Percentiles rank a stretch among this genome's conserved stretches.
Evolutionary conservation across 371 early-diverging fungal species (phyloP).

Genomic region (Syncephalastrum racemosum): DNA sequence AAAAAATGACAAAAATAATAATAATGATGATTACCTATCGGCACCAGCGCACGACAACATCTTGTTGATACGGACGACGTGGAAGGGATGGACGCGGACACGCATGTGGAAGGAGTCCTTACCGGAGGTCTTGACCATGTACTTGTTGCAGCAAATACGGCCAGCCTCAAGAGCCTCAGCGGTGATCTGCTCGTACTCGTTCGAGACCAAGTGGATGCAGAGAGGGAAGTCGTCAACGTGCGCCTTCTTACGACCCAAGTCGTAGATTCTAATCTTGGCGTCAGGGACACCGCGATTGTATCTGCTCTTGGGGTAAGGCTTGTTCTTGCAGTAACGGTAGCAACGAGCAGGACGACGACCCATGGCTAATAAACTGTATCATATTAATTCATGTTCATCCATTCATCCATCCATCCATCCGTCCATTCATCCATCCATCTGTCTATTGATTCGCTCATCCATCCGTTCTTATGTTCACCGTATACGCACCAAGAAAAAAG

Average conservation of each 20-base stretch:
- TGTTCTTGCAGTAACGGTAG: conserved; percentile 99
- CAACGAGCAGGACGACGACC: conserved; percentile 99
- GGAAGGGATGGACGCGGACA: conserved; percentile 99
- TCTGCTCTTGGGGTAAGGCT: conserved; percentile 99
- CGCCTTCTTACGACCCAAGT: conserved; percentile 99
- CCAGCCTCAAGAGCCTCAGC: conserved; percentile 99
- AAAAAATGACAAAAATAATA: too few relatives aligned
- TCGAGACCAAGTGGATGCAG: conserved; percentile 96
- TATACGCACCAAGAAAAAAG: too few relatives aligned
- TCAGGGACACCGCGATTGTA: conserved; percentile 99
- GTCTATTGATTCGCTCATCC: not conserved
- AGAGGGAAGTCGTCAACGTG: conserved; percentile 98
- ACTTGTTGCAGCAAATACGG: conserved; percentile 99
- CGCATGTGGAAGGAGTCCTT: conserved; percentile 99
- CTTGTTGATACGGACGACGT: conserved; percentile 99
- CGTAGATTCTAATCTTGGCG: conserved; percentile 99
- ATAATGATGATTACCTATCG: conserved; percentile 73
- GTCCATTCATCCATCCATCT: not conserved
- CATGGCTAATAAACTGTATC: conserved; percentile 50
- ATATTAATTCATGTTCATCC: conserved; percentile 15
- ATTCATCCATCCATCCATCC: conserved; percentile 21
- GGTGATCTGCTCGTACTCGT: conserved; percentile 99
- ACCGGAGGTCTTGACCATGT: conserved; percentile 97
- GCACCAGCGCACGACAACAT: conserved; percentile 99
- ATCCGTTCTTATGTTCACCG: not conserved